Evolutionary conservation across 108 stramenopile genomes (phyloP), one percentile per base, ranked within the genome.

Genomic region (Seminavis robusta): DNA sequence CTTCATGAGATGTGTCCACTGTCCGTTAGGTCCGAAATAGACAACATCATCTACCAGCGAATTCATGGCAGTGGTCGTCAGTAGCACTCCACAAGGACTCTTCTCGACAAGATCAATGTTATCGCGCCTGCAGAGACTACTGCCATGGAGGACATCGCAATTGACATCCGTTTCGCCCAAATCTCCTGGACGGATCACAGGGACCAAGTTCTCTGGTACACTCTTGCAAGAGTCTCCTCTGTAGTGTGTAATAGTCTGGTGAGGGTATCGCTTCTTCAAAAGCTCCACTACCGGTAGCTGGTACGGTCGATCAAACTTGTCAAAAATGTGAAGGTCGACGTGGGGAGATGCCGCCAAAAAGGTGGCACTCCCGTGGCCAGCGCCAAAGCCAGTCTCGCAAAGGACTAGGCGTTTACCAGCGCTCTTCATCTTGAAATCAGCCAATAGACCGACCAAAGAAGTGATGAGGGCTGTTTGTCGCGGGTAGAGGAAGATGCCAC

Each of bases 301-400:
- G 60, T 77, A 77, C 1, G 64, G 64, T n/a, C 76, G 60, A 42
- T 74, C 67, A 50, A 77, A 82, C 47, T 56, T 74, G 47, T 82
- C 80, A 56, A 82, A 82, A 26, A 37, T 69, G 37, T 61, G 34
- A 5, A 73, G 34, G 19, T 47, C 26, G 10, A 50, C 34, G 15
- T 33, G 25, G 17, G 56, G 19, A 10, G 48, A 24, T 26, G 39
- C 40, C 32, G 49, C 48, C 33, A 28, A 27, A 53, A 80, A 80
- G 3, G 75, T 36, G 23, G 73, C 61, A 26, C 65, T 28, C 6
- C 66, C 74, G 56, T 77, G 76, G 6, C 80, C 76, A 23, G 67
- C 61, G 27, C 76, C 76, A 47, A 75, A 82, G 4, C 80, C 80
- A 2, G 80, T 82, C 41, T 82, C 76, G 30, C 80, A 82, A 16